Evolutionary conservation across 225 moss, liverwort and hornwort species (phyloP).

Genomic region (Bryoerythrophyllum caledonicum): DNA sequence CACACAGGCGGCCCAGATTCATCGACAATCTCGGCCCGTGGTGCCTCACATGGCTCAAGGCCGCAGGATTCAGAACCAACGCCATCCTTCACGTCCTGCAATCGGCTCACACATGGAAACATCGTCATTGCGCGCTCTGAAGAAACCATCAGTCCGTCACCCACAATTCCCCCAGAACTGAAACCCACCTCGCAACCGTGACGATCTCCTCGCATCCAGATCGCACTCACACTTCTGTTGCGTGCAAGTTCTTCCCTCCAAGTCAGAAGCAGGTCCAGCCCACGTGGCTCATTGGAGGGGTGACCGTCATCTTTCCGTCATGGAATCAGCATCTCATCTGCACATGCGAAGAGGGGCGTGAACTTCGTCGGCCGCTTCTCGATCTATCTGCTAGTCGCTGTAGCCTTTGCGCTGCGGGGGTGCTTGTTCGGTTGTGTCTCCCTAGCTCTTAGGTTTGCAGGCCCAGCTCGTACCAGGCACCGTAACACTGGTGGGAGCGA

Average conservation of each 20-base stretch:
- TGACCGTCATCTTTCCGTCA: background rate
- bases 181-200: background rate
- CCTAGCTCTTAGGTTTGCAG: background rate
- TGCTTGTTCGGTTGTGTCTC: background rate
- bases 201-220: background rate
- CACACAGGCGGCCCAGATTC: slow-evolving; percentile 20
- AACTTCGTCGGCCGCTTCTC: no score
- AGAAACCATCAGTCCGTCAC: background rate
- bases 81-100: slow-evolving; percentile 22
- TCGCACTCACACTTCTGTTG: background rate
- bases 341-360: no score
- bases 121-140: background rate
- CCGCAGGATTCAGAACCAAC: slow-evolving; percentile 25
- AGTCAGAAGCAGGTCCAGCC: no score
- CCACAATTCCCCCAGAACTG: background rate
- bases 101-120: background rate
- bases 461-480: background rate
- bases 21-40: slow-evolving; percentile 10
- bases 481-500: background rate
- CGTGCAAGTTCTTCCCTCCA: background rate
- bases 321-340: no score
- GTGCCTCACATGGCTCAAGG: background rate
- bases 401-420: background rate
- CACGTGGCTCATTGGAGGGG: background rate
- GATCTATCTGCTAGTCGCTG: no score